Evolutionary conservation across 2,329 filamentous ascomycete species (phyloP).

Genomic region (Fusarium beomiforme): DNA sequence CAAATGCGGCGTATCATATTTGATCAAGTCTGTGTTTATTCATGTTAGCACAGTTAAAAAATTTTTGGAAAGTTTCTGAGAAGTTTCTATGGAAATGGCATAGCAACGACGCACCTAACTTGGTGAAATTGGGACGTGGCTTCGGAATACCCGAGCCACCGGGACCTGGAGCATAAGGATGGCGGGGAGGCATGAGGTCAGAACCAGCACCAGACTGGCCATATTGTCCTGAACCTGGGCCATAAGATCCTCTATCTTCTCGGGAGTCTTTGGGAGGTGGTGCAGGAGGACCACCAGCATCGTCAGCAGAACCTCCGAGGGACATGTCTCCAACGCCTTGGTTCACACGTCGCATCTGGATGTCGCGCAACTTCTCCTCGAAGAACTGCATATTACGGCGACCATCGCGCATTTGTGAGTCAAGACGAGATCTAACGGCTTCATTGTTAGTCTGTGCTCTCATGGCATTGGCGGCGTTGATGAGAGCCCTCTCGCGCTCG

Average conservation of each 20-base stretch:
- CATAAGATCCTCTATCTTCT: slow-evolving; percentile 71
- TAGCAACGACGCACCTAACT: slow-evolving; percentile 75
- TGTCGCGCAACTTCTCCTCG: slow-evolving; percentile 88
- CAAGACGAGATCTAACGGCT: slow-evolving; percentile 86
- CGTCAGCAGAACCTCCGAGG: slow-evolving; percentile 56
- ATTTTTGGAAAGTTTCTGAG: not conserved
- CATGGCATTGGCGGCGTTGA: slow-evolving; percentile 94
- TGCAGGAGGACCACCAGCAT: slow-evolving; percentile 62
- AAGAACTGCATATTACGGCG: slow-evolving; percentile 95
- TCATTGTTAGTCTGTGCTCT: slow-evolving; percentile 95
- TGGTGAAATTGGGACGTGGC: slow-evolving; percentile 89
- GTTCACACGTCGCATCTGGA: slow-evolving; percentile 82
- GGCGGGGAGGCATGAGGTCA: slow-evolving; percentile 82
- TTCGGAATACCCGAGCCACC: slow-evolving; percentile 74
- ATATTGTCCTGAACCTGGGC: slow-evolving; percentile 57
- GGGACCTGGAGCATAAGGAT: slow-evolving; percentile 79
- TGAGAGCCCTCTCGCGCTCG: slow-evolving; percentile 93
- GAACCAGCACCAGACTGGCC: slow-evolving; percentile 71
- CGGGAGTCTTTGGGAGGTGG: slow-evolving; percentile 78
- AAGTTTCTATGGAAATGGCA: not conserved
- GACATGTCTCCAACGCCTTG: slow-evolving; percentile 74
- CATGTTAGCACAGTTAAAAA: slow-evolving; percentile 8
- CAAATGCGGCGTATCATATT: slow-evolving; percentile 95
- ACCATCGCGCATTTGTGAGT: slow-evolving; percentile 93
- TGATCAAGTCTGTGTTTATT: slow-evolving; percentile 81